A percentile compares a stretch with the other conserved stretches of the same genome.
Evolutionary conservation across 768 basidiomycete species (phyloP).

Genomic region (Hysterangium stoloniferum): DNA sequence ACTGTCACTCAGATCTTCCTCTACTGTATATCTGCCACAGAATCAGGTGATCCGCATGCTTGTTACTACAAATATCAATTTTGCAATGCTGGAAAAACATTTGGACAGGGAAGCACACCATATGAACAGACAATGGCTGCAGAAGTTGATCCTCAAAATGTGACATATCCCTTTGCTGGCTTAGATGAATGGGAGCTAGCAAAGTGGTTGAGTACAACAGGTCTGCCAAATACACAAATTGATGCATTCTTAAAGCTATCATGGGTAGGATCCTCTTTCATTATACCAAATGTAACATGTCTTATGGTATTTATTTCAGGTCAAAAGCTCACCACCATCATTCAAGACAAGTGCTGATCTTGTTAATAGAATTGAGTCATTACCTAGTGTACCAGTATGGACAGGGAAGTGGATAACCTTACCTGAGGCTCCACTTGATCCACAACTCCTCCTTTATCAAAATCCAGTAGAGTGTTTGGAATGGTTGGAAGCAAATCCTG

Average conservation of each 20-base stretch:
- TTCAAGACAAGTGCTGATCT: constrained; percentile 20
- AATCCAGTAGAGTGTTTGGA: constrained; percentile 24
- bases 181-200: constrained; percentile 29
- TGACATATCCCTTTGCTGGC: constrained; percentile 18
- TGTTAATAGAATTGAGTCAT: constrained; percentile 22
- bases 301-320: background rate
- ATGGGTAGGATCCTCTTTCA: constrained; percentile 18
- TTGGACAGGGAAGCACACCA: background rate
- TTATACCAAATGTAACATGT: background rate
- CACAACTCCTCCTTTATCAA: constrained; percentile 24
- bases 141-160: too few species aligned
- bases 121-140: background rate
- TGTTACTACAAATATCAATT: too few species aligned
- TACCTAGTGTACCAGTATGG: constrained; percentile 21
- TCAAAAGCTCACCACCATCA: constrained; percentile 7
- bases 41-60: too few species aligned
- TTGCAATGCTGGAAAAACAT: too few species aligned
- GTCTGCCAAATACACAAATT: constrained; percentile 21
- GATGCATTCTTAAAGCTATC: constrained; percentile 26
- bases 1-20: too few species aligned
- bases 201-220: constrained; percentile 24
- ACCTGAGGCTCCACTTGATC: constrained; percentile 14
- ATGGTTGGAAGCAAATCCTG: constrained; percentile 27
- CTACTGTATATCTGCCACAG: too few species aligned
- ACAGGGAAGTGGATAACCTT: background rate